Evolutionary conservation across 768 basidiomycete genomes (phyloP), one percentile per base, ranked within the genome.

Genomic region (Auriscalpium microsporum): DNA sequence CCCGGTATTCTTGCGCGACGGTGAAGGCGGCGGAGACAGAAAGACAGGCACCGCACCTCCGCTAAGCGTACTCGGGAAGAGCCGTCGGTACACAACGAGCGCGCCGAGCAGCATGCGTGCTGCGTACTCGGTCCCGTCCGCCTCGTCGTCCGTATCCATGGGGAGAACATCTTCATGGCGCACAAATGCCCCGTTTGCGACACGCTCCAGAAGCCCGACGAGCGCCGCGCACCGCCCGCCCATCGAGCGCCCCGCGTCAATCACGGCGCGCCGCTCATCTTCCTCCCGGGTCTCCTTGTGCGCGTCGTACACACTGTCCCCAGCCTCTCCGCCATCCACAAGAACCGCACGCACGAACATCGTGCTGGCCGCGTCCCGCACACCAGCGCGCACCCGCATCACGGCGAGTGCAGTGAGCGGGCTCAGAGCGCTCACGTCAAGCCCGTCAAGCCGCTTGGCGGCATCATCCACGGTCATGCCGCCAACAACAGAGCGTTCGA

Each of bases 1-100:
- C 56, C 67, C 73, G 48, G 68, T 65, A 48, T 76, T 76, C 50
- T 66, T 69, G 56, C 68, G 62, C 38, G 66, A 64, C n/a, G 75
- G 73, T 4, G 81, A 81, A 1, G 84, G 82, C 10, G 84, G 83
- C 4, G 83, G 84, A 28, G 82, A 84, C 54, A 82, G 67, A 42
- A 82, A 64, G 13, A 68, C 66, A 2, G 67, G 64, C 23, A 71
- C 71, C 45, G 52, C n/a, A 19, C 55, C 28, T 42, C 56, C 21
- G 34, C 51, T 54, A 48, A 53, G 58, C 54, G 53, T 52, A 52
- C 66, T 63, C n/a, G 75, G 71, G 68, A 89, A 90, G 51, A 87
- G 74, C 46, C 74, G 77, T 8, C 77, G 74, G 61, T 84, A 85
- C 23, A 89, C 69, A 34, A 84, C 71, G 45, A 84, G 71, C 44